Percentiles rank a stretch among this genome's conserved stretches.
Conservation (phyloP, 2,329 filamentous ascomycete genomes). For the Xylariaceae sp. region DNA sequence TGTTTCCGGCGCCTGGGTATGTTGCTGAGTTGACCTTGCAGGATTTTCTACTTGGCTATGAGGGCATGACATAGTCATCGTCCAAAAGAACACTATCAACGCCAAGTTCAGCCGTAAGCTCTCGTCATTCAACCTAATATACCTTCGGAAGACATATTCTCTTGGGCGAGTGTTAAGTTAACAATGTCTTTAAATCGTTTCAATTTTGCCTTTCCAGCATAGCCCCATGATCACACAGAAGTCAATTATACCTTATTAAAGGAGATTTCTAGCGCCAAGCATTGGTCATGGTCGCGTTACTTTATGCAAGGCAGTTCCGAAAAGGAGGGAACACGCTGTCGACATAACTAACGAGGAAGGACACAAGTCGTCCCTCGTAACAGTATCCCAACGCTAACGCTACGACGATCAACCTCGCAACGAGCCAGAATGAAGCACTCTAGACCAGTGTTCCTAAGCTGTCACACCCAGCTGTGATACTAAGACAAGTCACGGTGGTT, state of each 20-base stretch:
- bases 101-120: not conserved
- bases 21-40: not conserved
- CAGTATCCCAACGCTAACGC: not conserved
- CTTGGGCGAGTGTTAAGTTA: not conserved
- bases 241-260: not conserved
- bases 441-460: not conserved
- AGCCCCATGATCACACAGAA: not conserved
- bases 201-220: not conserved
- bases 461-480: not conserved
- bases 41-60: not conserved
- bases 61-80: not conserved
- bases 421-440: not conserved
- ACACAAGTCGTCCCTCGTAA: not conserved
- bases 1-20: conserved; percentile 1
- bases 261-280: not conserved
- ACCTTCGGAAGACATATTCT: not conserved
- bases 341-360: not conserved
- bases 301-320: too few species aligned
- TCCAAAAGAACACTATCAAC: not conserved
- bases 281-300: not conserved
- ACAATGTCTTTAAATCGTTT: not conserved
- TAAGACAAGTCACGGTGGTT: not conserved
- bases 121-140: not conserved
- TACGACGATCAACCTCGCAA: not conserved
- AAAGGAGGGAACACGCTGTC: not conserved